Base-by-base conservation (phyloP, 805 yeast genomes). In the Ogataea philodendri region DNA sequence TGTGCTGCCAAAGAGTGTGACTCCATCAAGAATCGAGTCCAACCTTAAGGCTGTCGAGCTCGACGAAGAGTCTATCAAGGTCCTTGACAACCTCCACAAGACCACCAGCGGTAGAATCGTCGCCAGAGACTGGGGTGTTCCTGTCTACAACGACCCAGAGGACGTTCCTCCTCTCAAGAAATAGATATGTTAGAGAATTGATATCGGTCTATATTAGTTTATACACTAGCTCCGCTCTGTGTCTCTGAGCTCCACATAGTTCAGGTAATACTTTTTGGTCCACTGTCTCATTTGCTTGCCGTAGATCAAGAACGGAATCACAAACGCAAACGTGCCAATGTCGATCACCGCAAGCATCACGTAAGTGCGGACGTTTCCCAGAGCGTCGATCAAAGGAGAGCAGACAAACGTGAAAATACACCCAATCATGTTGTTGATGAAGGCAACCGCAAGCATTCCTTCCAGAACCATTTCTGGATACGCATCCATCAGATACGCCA, bases 391-490 rank as follows among this genome's bases (percentile, higher is more conserved):
- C 79, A 83, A 75, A 15, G 70, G 62, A 1, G 82, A 74, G 49
- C 84, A 79, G 4, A 74, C 69, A 54, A 80, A 80, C 0, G 85
- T 79, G 55, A 80, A 80, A 30, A 78, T 67, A 52, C 84, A 76
- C 11, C 81, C 81, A 45, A 79, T 69, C 41, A 73, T 64, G 57
- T 80, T 80, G 57, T 79, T 79, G 49, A 80, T 78, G 36, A 78
- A 69, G 7, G 77, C 58, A 16, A 81, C 83, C 37, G 84, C 83
- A 16, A 78, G 78, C 84, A 80, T 78, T 47, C 82, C 80, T 58
- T 79, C 84, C 46, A 79, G 63, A 37, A 79, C 76, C 72, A 79
- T 72, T 28, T 77, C 84, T 1, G 85, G 84, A 44, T 79, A 80
- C 5, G 78, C 65, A 45, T 77, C 82, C 83, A 79, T 78, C 42